Percentiles rank a stretch among this genome's conserved stretches.
These are phyloP conservation scores for Pseudomassariella vexata DNA, from an alignment of 2,329 filamentous ascomycete species.

Conservation along the genomic window DNA sequence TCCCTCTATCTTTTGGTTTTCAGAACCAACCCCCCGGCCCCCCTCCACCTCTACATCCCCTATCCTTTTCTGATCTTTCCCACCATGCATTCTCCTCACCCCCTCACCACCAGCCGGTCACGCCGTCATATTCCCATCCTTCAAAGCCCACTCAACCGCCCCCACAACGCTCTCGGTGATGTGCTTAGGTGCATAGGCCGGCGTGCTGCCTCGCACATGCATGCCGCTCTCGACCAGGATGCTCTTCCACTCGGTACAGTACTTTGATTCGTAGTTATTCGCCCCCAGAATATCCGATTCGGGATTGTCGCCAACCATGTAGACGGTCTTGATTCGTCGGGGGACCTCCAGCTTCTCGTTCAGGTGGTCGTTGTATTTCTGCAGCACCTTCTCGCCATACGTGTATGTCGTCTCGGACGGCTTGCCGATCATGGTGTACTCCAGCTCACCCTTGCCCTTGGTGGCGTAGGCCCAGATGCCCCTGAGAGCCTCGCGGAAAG, in stretches of 20 bases:
- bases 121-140: slow-evolving; percentile 1
- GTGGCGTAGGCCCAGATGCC: slow-evolving; percentile 53
- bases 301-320: slow-evolving; percentile 68
- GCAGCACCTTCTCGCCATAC: slow-evolving; percentile 58
- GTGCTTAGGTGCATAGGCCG: slow-evolving; percentile 47
- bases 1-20: too few species aligned
- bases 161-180: slow-evolving; percentile 56
- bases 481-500: slow-evolving; percentile 58
- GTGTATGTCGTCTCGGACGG: slow-evolving; percentile 57
- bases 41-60: too few species aligned
- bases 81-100: neutral
- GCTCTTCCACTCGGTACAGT: slow-evolving; percentile 56
- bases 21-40: too few species aligned
- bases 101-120: neutral
- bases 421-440: slow-evolving; percentile 60
- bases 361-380: slow-evolving; percentile 16
- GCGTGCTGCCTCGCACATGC: slow-evolving; percentile 35
- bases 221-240: slow-evolving; percentile 66
- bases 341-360: slow-evolving; percentile 1
- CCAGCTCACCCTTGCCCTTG: slow-evolving; percentile 34
- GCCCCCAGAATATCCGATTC: slow-evolving; percentile 66
- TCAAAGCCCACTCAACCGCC: slow-evolving; percentile 58
- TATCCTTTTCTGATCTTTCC: neutral
- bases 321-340: slow-evolving; percentile 45
- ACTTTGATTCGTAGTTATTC: slow-evolving; percentile 51